phyloP scores from a whole-genome alignment of 148 eudicot species.

The Rhododendron griersonianum region DNA sequence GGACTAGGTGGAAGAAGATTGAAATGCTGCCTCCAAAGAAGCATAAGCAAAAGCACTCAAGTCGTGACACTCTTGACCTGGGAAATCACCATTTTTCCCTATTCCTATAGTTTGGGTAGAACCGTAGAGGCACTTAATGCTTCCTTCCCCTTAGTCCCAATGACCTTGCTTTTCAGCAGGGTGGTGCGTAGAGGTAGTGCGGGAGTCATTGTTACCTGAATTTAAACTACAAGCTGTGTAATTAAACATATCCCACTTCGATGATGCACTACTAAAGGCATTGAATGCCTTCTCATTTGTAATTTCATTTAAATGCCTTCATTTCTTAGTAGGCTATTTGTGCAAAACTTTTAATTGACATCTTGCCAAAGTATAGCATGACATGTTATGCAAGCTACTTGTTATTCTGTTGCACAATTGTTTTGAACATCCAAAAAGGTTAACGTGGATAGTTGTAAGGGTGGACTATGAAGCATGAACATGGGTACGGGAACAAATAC shows the following conservation, averaged over 20 bases:
- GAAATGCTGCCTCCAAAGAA: background rate
- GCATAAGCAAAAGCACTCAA: background rate
- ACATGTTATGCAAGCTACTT: background rate
- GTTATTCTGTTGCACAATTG: background rate
- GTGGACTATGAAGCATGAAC: background rate
- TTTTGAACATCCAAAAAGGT: slow-evolving; percentile 4
- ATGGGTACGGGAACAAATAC: background rate
- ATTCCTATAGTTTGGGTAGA: background rate
- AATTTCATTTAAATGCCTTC: background rate
- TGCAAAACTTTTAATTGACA: background rate
- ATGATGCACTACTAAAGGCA: background rate
- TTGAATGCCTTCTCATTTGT: background rate
- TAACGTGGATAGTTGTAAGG: background rate
- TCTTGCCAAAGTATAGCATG: background rate
- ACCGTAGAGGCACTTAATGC: background rate
- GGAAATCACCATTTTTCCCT: background rate
- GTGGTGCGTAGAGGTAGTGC: background rate
- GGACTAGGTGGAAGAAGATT: background rate
- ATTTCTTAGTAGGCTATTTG: background rate
- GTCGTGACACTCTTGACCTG: background rate
- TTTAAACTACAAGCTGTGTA: background rate
- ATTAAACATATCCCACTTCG: background rate
- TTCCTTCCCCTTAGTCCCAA: background rate
- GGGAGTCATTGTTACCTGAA: background rate
- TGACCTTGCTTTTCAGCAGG: background rate